A percentile compares a stretch with the other conserved stretches of the same genome.
Conservation (phyloP, 345 rosid genomes). For the Populus ilicifolia region DNA sequence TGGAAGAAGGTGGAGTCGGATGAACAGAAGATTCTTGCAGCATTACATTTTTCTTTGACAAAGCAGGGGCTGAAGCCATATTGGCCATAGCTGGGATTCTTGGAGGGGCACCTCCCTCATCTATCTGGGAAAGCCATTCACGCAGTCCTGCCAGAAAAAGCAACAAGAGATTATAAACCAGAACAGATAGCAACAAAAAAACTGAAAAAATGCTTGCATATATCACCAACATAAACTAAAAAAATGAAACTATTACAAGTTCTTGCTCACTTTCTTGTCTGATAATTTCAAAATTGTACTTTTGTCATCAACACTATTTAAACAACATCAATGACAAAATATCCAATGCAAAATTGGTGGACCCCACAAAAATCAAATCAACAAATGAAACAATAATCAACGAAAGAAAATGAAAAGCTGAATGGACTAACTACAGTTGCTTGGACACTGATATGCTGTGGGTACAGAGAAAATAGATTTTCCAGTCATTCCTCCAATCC, state of each 20-base stretch:
- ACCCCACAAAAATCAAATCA: not conserved
- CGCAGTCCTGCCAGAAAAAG: slow-evolving; percentile 60
- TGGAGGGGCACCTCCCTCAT: slow-evolving; percentile 86
- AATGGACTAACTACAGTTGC: not conserved
- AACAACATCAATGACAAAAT: not conserved
- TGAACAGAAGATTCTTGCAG: slow-evolving; percentile 42
- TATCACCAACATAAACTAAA: not conserved
- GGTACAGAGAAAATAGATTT: no score
- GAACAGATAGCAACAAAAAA: not conserved
- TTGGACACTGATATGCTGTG: not conserved
- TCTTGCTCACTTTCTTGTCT: not conserved
- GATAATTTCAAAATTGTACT: not conserved
- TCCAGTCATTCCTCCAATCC: no score
- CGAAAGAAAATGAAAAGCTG: not conserved
- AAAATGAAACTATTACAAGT: not conserved
- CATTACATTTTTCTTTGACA: slow-evolving; percentile 49
- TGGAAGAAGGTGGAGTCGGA: slow-evolving; percentile 46
- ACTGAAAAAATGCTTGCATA: not conserved
- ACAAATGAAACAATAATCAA: not conserved
- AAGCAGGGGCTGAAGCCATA: slow-evolving; percentile 73
- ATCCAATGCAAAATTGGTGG: not conserved
- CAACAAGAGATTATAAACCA: slow-evolving; percentile 11
- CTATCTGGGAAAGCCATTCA: slow-evolving; percentile 95
- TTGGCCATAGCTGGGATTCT: slow-evolving; percentile 97
- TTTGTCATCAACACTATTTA: not conserved